phyloP scores from a whole-genome alignment of 2,329 filamentous ascomycete genomes.

The Aspergillus unguis region DNA sequence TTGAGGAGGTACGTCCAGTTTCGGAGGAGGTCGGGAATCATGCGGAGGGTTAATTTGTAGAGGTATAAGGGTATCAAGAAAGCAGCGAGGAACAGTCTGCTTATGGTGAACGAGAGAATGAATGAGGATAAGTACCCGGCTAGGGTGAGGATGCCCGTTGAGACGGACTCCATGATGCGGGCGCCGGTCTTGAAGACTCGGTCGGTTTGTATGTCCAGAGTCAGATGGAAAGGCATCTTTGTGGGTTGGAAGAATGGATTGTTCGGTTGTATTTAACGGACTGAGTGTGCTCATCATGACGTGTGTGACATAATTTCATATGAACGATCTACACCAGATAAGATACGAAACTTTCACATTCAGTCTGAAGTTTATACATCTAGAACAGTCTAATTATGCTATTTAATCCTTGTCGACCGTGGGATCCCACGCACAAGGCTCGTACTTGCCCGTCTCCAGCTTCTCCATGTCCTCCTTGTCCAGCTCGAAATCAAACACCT shows the following conservation, averaged over 20 bases:
- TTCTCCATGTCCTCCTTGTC: slow-evolving; percentile 56
- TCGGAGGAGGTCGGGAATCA: not conserved
- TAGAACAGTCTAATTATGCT: slow-evolving; percentile 12
- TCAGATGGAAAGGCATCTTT: not conserved
- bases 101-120: slow-evolving; percentile 1
- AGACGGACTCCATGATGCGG: not conserved
- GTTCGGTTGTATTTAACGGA: slow-evolving; percentile 26
- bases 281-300: not conserved
- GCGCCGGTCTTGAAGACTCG: not conserved
- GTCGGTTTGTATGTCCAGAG: not conserved
- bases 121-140: not conserved
- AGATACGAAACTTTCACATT: no score
- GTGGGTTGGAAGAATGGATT: slow-evolving; percentile 8
- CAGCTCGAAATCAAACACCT: slow-evolving; percentile 60
- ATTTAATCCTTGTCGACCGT: slow-evolving; percentile 21
- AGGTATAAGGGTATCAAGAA: not conserved
- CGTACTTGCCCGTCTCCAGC: slow-evolving; percentile 54
- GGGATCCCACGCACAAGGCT: slow-evolving; percentile 60
- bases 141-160: not conserved
- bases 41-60: not conserved
- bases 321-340: not conserved
- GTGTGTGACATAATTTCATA: not conserved
- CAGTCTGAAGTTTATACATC: no score
- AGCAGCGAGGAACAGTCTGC: not conserved
- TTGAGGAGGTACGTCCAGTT: not conserved